Evolutionary conservation across 805 yeast genomes (phyloP), one percentile per base, ranked within the genome.

Genomic region (Candida schatavii): DNA sequence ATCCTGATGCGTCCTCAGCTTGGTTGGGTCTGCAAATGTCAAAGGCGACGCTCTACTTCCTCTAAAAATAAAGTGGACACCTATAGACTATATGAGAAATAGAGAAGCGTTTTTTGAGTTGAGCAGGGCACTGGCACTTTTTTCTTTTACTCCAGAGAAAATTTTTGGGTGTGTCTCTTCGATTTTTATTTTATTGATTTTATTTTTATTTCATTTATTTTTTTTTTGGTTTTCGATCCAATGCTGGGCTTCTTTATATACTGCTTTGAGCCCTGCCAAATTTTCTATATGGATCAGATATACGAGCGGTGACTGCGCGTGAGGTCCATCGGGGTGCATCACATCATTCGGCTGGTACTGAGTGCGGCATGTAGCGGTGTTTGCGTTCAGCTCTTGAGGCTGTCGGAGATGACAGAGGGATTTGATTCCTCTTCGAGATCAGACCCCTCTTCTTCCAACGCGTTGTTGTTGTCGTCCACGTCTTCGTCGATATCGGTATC

Each of bases 321-420:
- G n/a, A n/a, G n/a, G n/a, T n/a, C n/a, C n/a, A n/a, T n/a, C n/a
- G n/a, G n/a, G n/a, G n/a, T n/a, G n/a, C n/a, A n/a, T n/a, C n/a
- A n/a, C n/a, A n/a, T n/a, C n/a, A n/a, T n/a, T n/a, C n/a, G n/a
- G n/a, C n/a, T n/a, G n/a, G n/a, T n/a, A n/a, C n/a, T n/a, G n/a
- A n/a, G n/a, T n/a, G n/a, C n/a, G n/a, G n/a, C n/a, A n/a, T n/a
- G n/a, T n/a, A n/a, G n/a, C n/a, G n/a, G n/a, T n/a, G n/a, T 11
- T 17, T 10, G 20, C 20, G 9, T 14, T 22, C 19, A 31, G 5
- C 20, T 14, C 36, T 61, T 37, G 14, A 62, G 48, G 13, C 62
- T 44, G 40, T 62, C 66, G 20, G 65, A 59, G 5, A 65, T 69
- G 25, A 61, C 46, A 39, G 59, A 43, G 3, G 62, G 56, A 15